Evolutionary conservation across 768 basidiomycete species (phyloP).

Genomic region (Tulasnella sp.): DNA sequence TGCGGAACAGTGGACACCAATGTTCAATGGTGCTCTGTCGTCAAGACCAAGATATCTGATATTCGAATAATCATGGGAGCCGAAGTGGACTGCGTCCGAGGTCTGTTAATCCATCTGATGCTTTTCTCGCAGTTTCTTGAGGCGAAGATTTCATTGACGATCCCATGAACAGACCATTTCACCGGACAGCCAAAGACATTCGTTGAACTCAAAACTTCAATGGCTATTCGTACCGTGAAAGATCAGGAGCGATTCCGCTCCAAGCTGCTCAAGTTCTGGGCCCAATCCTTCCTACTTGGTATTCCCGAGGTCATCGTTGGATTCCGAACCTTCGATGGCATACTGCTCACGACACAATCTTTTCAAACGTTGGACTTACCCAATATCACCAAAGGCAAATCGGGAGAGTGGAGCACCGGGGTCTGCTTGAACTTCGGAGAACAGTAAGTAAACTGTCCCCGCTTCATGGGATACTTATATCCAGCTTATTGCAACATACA

Average conservation of each 20-base stretch:
- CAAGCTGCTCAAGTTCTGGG: constrained; percentile 86
- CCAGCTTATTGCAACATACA: not conserved
- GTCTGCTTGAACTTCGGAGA: constrained; percentile 68
- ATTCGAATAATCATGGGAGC: constrained; percentile 70
- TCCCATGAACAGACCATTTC: constrained; percentile 43
- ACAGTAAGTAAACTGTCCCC: constrained; percentile 20
- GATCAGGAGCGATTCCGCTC: constrained; percentile 69
- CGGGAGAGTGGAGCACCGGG: constrained; percentile 59
- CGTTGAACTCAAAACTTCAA: constrained; percentile 81
- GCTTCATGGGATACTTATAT: not conserved
- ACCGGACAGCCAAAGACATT: constrained; percentile 53
- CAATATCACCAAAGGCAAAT: constrained; percentile 60
- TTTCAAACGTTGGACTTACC: constrained; percentile 76
- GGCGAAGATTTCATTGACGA: constrained; percentile 11
- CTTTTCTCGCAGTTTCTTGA: not conserved
- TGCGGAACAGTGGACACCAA: constrained; percentile 78
- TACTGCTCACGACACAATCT: constrained; percentile 47
- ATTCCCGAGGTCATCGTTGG: constrained; percentile 87
- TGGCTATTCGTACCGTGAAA: constrained; percentile 44
- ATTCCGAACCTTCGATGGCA: constrained; percentile 69
- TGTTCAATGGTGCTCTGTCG: constrained; percentile 82
- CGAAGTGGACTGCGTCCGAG: constrained; percentile 82
- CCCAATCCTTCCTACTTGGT: constrained; percentile 83
- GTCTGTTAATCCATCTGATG: constrained; percentile 29
- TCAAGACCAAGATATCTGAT: constrained; percentile 71